Conservation (phyloP, 2,329 filamentous ascomycete species). For the Penicillium sp. region DNA sequence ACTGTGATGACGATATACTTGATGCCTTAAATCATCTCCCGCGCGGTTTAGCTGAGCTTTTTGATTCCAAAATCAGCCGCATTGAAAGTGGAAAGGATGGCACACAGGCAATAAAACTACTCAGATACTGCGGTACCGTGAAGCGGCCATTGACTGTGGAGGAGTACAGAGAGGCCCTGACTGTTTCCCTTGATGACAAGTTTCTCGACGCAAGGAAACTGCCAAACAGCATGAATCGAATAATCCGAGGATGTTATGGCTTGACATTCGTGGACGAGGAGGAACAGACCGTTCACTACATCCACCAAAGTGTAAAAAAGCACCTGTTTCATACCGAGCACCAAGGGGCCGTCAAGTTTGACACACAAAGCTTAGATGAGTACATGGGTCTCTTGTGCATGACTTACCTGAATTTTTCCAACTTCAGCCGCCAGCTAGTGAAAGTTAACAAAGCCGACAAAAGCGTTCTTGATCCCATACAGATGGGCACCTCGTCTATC, state of each 20-base stretch:
- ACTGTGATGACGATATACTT: background rate
- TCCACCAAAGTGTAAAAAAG: slow-evolving; percentile 1
- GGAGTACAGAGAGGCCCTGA: background rate
- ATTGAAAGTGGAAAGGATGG: background rate
- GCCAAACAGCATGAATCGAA: background rate
- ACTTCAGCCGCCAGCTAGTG: background rate
- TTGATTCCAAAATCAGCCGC: background rate
- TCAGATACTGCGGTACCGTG: background rate
- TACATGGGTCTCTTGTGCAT: background rate
- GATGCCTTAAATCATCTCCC: background rate
- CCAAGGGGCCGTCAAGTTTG: background rate
- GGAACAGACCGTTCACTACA: background rate
- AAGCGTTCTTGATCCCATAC: background rate
- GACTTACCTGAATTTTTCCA: background rate
- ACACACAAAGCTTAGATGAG: background rate
- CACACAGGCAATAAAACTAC: background rate
- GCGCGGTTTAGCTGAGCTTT: background rate
- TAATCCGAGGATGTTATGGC: background rate
- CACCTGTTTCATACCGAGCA: background rate
- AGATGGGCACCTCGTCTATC: background rate
- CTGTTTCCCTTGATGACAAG: background rate
- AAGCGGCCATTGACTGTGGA: background rate
- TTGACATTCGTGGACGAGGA: background rate
- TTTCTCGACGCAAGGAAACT: background rate
- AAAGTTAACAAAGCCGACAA: background rate